Conservation (phyloP, 805 yeast species). For the Candida piceae region DNA sequence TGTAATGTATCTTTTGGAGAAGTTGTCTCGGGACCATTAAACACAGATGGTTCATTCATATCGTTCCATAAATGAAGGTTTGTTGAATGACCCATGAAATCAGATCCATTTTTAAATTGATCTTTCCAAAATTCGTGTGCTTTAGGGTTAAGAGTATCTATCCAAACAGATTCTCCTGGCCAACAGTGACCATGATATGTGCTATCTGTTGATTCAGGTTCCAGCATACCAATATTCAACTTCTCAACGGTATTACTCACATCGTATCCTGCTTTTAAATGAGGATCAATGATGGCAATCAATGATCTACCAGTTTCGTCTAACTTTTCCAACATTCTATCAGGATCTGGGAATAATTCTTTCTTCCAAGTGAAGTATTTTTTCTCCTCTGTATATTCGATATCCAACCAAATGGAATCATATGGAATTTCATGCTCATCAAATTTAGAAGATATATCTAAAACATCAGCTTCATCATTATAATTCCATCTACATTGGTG, state of each 20-base stretch:
- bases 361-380: conserved; percentile 91
- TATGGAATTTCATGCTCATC: conserved; percentile 75
- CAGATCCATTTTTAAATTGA: conserved; percentile 42
- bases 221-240: conserved; percentile 39
- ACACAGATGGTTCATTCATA: conserved; percentile 96
- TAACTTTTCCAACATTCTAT: conserved; percentile 56
- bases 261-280: conserved; percentile 66
- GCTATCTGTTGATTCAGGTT: conserved; percentile 36
- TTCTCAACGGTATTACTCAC: conserved; percentile 51
- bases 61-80: conserved; percentile 93
- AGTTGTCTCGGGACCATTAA: conserved; percentile 91
- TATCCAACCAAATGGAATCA: conserved; percentile 92
- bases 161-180: conserved; percentile 97
- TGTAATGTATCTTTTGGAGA: conserved; percentile 81
- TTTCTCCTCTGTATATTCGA: conserved; percentile 83
- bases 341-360: conserved; percentile 69
- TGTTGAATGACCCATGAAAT: conserved; percentile 43
- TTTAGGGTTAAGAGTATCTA: conserved; percentile 71
- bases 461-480: conserved; percentile 79
- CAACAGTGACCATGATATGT: conserved; percentile 83
- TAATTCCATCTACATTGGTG: conserved; percentile 99
- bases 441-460: conserved; percentile 63
- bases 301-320: conserved; percentile 73
- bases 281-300: conserved; percentile 88
- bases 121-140: conserved; percentile 56